Evolutionary conservation across 2,329 filamentous ascomycete species (phyloP).

Genomic region (Triangularia verruculosa): DNA sequence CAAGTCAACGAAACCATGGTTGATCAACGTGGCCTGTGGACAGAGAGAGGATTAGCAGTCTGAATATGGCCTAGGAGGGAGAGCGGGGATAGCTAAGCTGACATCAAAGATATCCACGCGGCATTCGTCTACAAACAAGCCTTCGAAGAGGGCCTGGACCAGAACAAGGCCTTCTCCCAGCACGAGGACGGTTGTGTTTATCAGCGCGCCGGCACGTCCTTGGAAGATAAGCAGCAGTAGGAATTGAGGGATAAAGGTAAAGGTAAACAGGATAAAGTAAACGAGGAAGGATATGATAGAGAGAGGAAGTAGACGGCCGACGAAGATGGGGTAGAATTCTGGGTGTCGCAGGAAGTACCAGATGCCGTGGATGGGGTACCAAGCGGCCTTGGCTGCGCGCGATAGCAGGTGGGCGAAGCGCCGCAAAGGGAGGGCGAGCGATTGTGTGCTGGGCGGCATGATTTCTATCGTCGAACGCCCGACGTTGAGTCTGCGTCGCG

Average conservation of each 20-base stretch:
- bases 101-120: constrained; percentile 83
- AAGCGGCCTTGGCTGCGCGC: constrained; percentile 47
- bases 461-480: not conserved
- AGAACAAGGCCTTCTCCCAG: constrained; percentile 78
- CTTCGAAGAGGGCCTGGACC: constrained; percentile 68
- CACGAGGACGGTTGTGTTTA: constrained; percentile 82
- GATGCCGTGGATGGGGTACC: constrained; percentile 67
- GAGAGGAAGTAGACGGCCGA: constrained; percentile 73
- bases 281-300: constrained; percentile 79
- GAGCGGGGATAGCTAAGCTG: constrained; percentile 3
- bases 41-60: not conserved
- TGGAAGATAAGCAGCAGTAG: constrained; percentile 89
- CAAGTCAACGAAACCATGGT: constrained; percentile 67
- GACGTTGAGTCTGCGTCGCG: not conserved
- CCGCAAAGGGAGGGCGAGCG: constrained; percentile 11
- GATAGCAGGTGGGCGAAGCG: constrained; percentile 42
- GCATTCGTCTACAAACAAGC: constrained; percentile 76
- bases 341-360: constrained; percentile 75
- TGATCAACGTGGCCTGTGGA: constrained; percentile 66
- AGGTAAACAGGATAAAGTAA: constrained; percentile 81
- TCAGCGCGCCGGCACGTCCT: constrained; percentile 72
- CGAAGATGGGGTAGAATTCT: constrained; percentile 79
- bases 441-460: not conserved
- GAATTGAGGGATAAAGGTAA: constrained; percentile 84
- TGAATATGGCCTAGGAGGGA: not conserved